phyloP scores from a whole-genome alignment of 352 stramenopile species.

The Phytophthora constricta region DNA sequence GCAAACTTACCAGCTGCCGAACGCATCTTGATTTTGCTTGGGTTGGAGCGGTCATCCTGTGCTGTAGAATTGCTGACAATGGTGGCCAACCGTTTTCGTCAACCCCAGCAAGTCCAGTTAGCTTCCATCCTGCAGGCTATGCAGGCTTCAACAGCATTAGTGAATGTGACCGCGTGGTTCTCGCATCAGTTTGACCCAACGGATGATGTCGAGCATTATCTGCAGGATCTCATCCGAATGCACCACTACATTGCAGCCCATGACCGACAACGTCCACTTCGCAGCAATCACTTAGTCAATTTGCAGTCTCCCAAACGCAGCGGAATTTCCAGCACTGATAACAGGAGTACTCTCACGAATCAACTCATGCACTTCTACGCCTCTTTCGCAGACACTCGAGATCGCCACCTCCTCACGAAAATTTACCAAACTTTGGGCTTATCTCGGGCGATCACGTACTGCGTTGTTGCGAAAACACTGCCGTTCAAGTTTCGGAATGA shows the following conservation, averaged over 20 bases:
- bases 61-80: slow-evolving; percentile 45
- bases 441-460: slow-evolving; percentile 43
- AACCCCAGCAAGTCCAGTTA: slow-evolving; percentile 50
- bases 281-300: slow-evolving; percentile 25
- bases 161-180: slow-evolving; percentile 50
- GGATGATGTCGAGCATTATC: slow-evolving; percentile 65
- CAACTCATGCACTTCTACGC: slow-evolving; percentile 53
- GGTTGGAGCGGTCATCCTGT: slow-evolving; percentile 41
- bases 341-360: slow-evolving; percentile 12
- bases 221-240: slow-evolving; percentile 65
- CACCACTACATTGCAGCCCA: slow-evolving; percentile 56
- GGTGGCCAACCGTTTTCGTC: slow-evolving; percentile 47
- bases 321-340: not conserved
- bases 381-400: slow-evolving; percentile 45
- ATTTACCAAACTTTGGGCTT: slow-evolving; percentile 61
- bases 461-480: slow-evolving; percentile 42
- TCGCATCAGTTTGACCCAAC: slow-evolving; percentile 64
- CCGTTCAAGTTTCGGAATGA: slow-evolving; percentile 60
- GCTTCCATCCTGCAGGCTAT: slow-evolving; percentile 35
- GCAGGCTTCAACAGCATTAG: slow-evolving; percentile 20
- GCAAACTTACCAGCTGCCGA: slow-evolving; percentile 10
- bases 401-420: slow-evolving; percentile 56
- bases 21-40: slow-evolving; percentile 51
- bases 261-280: slow-evolving; percentile 30
- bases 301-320: slow-evolving; percentile 9